phyloP scores from a whole-genome alignment of 257 asterid genomes.

The Nicotiana obtusifolia region DNA sequence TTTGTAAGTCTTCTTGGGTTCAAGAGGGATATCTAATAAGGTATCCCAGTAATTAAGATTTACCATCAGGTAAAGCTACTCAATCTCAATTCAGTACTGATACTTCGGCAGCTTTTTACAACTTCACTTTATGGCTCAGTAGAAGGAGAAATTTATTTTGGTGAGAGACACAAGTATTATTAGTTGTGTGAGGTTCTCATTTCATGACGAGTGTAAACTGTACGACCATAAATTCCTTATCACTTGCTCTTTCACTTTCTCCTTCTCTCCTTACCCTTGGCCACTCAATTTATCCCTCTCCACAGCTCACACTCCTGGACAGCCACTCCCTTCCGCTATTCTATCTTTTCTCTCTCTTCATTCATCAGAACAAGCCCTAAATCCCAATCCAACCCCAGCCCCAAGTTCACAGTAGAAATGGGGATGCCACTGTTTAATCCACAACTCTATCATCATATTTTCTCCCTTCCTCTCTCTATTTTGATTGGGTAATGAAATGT shows the following conservation, averaged over 20 bases:
- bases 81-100: neutral
- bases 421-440: neutral
- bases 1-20: neutral
- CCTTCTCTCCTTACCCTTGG: neutral
- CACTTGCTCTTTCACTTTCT: neutral
- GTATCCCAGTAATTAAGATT: neutral
- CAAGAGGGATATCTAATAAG: neutral
- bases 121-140: neutral
- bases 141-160: neutral
- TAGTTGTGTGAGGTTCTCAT: conserved; percentile 1
- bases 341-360: neutral
- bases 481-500: neutral
- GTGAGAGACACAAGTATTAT: neutral
- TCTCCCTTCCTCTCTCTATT: conserved; percentile 4
- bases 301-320: neutral
- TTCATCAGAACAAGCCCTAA: neutral
- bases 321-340: neutral
- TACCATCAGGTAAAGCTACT: neutral
- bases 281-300: neutral
- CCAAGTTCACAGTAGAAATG: neutral
- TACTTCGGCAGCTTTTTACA: neutral
- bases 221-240: neutral
- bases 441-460: neutral
- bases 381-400: neutral
- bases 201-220: neutral